Conservation (phyloP, 2,329 filamentous ascomycete genomes). For the Aspergillus sp. region DNA sequence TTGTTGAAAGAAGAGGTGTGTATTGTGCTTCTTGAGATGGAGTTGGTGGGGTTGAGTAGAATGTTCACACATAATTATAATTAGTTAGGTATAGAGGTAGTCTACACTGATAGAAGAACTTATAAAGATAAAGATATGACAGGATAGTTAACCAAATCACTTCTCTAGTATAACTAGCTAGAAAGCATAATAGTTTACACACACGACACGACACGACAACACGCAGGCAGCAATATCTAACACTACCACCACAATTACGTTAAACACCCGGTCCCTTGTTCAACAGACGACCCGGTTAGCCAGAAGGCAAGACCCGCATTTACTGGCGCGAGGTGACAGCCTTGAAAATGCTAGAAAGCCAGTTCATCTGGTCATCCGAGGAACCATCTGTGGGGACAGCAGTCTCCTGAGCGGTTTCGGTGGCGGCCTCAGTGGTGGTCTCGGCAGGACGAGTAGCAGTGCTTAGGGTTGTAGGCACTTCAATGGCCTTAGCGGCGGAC, state of each 20-base stretch:
- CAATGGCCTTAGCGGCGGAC: conserved; percentile 5
- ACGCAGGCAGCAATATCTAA: background rate
- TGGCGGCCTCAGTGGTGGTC: conserved; percentile 2
- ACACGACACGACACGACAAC: background rate
- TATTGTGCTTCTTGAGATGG: background rate
- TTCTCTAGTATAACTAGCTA: background rate
- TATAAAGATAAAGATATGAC: no score
- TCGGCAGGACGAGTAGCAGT: conserved; percentile 15
- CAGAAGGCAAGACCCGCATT: background rate
- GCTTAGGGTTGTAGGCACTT: conserved; percentile 13
- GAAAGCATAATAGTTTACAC: background rate
- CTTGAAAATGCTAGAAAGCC: conserved; percentile 15
- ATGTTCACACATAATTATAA: no score
- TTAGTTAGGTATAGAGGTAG: no score
- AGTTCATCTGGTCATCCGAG: conserved; percentile 21
- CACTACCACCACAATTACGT: background rate
- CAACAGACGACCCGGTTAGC: background rate
- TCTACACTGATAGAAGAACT: no score
- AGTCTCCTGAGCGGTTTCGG: background rate
- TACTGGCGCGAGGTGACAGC: conserved; percentile 14
- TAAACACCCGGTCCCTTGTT: background rate
- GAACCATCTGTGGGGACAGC: conserved; percentile 21
- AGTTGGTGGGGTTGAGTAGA: no score
- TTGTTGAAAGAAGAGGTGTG: background rate
- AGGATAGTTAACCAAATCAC: background rate